Evolutionary conservation across 2,329 filamentous ascomycete genomes (phyloP), one percentile per base, ranked within the genome.

Genomic region (Epichloe typhina): DNA sequence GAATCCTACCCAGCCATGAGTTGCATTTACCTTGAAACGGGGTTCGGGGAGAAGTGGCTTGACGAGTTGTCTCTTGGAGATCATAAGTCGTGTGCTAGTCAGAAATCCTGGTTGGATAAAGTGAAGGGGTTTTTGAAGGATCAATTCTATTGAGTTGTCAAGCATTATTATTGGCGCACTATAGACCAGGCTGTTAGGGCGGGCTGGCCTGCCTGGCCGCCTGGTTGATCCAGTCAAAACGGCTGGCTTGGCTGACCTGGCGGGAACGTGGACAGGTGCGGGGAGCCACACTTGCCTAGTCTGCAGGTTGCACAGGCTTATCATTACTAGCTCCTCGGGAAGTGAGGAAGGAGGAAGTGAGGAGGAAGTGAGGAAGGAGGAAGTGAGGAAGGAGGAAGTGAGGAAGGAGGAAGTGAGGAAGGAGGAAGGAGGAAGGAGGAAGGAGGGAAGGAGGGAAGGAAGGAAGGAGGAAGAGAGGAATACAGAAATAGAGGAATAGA

Each of bases 211-310:
- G 8, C 26, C 26, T 31, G 26, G 26, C 26, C 8, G 26, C 26
- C 26, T 31, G 26, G 26, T 31, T 9, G 1, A 26, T 26, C 7
- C 23, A 26, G 23, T 26, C 26, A 26, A 26, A 26, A 26, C 26
- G 26, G 26, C 26, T 26, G 26, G 26, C 26, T 9, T 4, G 26
- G 26, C 9, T 31, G 42, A 15, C 42, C 42, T 21, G 42, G 42
- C 35, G 35, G 48, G 19, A 44, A 45, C 40, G 40, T 45, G 48
- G 48, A 35, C 48, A 50, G 40, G 48, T 45, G 48, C 41, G 41
- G 39, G 41, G 48, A 33, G 41, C 38, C 48, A 45, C 41, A 50
- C 48, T 33, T 50, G 31, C 41, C 48, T n/a, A 45, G 38, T 50
- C 48, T 50, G 48, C 41, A 45, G 21, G 43, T 11, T 19, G 40